phyloP scores from a whole-genome alignment of 2,329 filamentous ascomycete genomes.

The Aspergillus luchuensis region DNA sequence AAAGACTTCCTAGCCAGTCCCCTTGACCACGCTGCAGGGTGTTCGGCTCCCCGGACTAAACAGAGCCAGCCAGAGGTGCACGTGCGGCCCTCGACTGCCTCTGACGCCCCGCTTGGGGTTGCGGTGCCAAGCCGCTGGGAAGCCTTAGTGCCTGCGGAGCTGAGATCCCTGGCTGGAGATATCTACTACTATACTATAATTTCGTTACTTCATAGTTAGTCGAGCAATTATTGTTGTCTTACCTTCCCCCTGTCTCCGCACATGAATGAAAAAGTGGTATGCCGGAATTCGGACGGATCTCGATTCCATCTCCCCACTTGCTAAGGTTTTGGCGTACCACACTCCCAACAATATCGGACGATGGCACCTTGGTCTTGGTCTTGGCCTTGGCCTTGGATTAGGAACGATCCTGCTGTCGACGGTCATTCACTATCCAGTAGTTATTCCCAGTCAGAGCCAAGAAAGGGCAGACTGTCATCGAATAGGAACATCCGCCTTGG shows the following conservation, averaged over 20 bases:
- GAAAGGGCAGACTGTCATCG: slow-evolving; percentile 4
- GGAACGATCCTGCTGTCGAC: not conserved
- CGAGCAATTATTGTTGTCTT: too few relatives aligned
- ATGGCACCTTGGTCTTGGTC: not conserved
- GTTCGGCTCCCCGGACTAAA: not conserved
- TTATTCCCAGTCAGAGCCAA: not conserved
- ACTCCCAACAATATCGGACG: not conserved
- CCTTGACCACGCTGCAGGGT: not conserved
- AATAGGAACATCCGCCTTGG: slow-evolving; percentile 12
- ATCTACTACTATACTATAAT: not conserved
- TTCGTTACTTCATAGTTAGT: too few relatives aligned
- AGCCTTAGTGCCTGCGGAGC: not conserved
- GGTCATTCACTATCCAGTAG: not conserved
- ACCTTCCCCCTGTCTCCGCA: too few relatives aligned
- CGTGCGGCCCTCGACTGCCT: not conserved
- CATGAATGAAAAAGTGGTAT: not conserved
- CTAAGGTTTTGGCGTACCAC: not conserved
- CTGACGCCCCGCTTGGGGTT: not conserved
- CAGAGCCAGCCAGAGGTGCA: slow-evolving; percentile 7
- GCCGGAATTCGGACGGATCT: not conserved
- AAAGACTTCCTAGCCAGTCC: not conserved
- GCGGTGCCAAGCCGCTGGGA: not conserved
- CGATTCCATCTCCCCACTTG: not conserved
- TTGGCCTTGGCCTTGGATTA: not conserved
- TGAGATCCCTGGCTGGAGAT: not conserved